Percentiles rank a stretch among this genome's conserved stretches.
phyloP scores from a whole-genome alignment of 306 rosid genomes.

The Arachis hypogaea region DNA sequence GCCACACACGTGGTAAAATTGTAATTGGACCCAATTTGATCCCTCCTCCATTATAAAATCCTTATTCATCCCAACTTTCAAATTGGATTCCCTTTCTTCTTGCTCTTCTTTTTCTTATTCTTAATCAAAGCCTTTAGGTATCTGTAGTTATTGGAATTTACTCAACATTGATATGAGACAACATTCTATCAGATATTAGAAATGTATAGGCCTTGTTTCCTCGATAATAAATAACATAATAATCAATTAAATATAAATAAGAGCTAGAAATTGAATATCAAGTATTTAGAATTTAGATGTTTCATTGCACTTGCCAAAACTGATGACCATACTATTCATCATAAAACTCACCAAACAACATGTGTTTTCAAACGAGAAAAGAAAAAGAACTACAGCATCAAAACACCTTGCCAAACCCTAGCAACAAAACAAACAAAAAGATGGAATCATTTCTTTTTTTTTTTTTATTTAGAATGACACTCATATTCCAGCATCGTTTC shows the following conservation, averaged over 20 bases:
- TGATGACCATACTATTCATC: constrained; percentile 22
- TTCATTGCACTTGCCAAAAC: constrained; percentile 6
- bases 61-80: too few species aligned
- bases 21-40: too few species aligned
- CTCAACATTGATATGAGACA: background rate
- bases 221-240: background rate
- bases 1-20: too few species aligned
- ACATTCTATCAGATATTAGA: background rate
- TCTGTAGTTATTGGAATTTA: too few species aligned
- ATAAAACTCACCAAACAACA: background rate
- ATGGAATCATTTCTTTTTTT: background rate
- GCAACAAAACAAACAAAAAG: constrained; percentile 14
- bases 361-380: too few species aligned
- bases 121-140: too few species aligned
- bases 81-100: too few species aligned
- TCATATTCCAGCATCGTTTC: background rate
- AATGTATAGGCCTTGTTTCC: background rate
- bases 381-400: too few species aligned
- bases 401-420: constrained; percentile 36
- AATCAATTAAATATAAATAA: background rate
- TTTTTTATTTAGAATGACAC: background rate
- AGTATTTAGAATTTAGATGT: background rate
- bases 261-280: constrained; percentile 1
- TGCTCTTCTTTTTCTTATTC: too few species aligned
- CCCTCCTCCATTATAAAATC: too few species aligned